These are phyloP conservation scores for Microcera coccophila DNA, from an alignment of 2,329 filamentous ascomycete genomes.

Conservation along the genomic window DNA sequence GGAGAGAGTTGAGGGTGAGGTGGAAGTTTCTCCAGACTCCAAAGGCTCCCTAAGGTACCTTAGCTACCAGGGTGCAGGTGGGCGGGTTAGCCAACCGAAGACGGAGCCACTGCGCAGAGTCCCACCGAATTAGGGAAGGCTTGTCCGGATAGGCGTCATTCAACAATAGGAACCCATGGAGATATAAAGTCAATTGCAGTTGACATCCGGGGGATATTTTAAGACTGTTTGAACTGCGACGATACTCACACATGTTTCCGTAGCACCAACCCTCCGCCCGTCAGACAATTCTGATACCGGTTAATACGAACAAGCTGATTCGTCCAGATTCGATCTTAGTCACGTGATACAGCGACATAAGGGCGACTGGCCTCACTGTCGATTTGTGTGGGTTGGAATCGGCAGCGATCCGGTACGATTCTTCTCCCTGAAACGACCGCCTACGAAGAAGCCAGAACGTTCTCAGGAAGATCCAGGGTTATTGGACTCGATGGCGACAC, in stretches of 20 bases:
- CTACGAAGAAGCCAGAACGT: slow-evolving; percentile 9
- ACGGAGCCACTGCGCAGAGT: slow-evolving; percentile 9
- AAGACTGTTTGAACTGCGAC: not conserved
- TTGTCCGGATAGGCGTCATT: slow-evolving; percentile 19
- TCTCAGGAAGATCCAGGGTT: slow-evolving; percentile 4
- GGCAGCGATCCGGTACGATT: not conserved
- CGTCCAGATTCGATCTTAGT: not conserved
- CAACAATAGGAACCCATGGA: not conserved
- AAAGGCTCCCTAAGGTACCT: slow-evolving; percentile 27
- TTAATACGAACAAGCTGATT: not conserved
- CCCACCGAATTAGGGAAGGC: slow-evolving; percentile 28
- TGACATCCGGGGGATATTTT: not conserved
- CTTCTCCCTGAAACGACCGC: slow-evolving; percentile 3
- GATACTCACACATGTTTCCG: not conserved
- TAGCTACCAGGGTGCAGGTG: not conserved
- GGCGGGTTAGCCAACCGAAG: slow-evolving; percentile 2
- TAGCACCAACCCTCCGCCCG: not conserved
- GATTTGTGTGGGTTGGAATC: slow-evolving; percentile 6
- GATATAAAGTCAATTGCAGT: no score
- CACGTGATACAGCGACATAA: not conserved
- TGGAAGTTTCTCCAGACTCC: slow-evolving; percentile 39
- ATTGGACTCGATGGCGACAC: no score
- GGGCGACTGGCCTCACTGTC: not conserved
- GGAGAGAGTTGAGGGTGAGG: slow-evolving; percentile 37
- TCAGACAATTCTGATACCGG: not conserved